Evolutionary conservation across 768 basidiomycete species (phyloP), one percentile per base, ranked within the genome.

Genomic region (Galerina marginata): DNA sequence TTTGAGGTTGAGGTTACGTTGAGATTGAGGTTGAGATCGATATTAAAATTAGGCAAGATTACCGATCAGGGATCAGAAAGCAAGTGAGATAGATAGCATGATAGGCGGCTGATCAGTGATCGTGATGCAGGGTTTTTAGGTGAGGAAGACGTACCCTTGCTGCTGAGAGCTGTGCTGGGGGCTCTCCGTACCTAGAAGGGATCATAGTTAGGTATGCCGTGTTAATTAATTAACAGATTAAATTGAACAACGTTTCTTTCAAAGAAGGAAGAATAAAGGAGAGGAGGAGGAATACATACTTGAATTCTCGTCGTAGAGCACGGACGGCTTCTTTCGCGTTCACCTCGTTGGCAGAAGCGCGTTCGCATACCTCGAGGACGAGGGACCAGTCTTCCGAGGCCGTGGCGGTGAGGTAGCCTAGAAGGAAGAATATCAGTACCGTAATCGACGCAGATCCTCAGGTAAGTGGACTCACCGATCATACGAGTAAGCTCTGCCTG

Each of bases 241-340:
- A 20, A 20, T 20, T 20, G 2, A 33, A 33, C 1, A 33, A 33
- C 7, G 7, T 4, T 33, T 33, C 7, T 7, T 33, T 33, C 29
- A 7, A 33, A 33, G 29, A 33, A 4, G 29, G 7, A 33, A 4
- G 29, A 33, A 33, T 33, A 33, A 33, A 33, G 2, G 29, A 33
- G 5, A 33, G 29, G 29, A 20, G 29, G 44, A 49, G 46, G 38
- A 15, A n/a, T 2, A 68, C 69, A 29, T 66, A 91, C 87, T 95
- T 95, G 82, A 97, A 93, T 72, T 94, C 93, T 44, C 88, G 84
- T 50, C 94, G 78, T 45, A 96, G 78, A 1, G 94, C 92, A 54
- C 87, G 86, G 6, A 90, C 86, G 0, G 94, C 93, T 69, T 95
- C 95, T 70, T 91, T 95, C 9, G 92, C 91, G 54, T 87, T 87